Percentiles rank a stretch among this genome's conserved stretches.
These are phyloP conservation scores for Pseudozyma flocculosa DNA, from an alignment of 1,284 basidiomycete genomes.

Conservation along the genomic window DNA sequence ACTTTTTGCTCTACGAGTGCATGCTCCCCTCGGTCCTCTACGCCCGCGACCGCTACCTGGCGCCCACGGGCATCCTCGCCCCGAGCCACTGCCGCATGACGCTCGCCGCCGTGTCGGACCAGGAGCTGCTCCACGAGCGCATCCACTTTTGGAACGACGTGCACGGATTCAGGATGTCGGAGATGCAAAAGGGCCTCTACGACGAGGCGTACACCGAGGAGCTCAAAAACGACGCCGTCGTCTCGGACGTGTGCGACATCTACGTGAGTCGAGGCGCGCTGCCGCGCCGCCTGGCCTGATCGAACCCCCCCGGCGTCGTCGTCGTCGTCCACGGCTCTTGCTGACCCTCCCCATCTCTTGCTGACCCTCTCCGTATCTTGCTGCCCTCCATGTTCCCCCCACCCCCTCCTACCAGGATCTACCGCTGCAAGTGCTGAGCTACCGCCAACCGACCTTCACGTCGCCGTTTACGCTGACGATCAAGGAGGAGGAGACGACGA, in stretches of 20 bases:
- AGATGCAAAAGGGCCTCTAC: slow-evolving; percentile 47
- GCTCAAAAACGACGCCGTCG: slow-evolving; percentile 34
- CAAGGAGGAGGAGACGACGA: neutral
- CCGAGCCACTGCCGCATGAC: slow-evolving; percentile 87
- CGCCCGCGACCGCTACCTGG: slow-evolving; percentile 82
- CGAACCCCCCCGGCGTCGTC: too few relatives aligned
- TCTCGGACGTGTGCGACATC: slow-evolving; percentile 31
- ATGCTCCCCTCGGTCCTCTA: slow-evolving; percentile 93
- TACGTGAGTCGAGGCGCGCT: slow-evolving; percentile 12
- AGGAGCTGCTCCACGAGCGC: slow-evolving; percentile 74
- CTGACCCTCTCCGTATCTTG: too few relatives aligned
- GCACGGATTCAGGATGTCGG: slow-evolving; percentile 66
- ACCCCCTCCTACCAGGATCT: too few relatives aligned
- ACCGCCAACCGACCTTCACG: slow-evolving; percentile 56
- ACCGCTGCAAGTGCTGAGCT: slow-evolving; percentile 35
- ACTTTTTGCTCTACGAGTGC: slow-evolving; percentile 75
- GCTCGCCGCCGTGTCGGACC: slow-evolving; percentile 75
- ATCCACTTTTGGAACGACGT: slow-evolving; percentile 87
- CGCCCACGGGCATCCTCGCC: slow-evolving; percentile 74
- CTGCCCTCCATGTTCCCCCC: too few relatives aligned
- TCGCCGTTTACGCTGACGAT: slow-evolving; percentile 33
- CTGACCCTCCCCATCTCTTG: too few relatives aligned
- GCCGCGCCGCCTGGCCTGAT: too few relatives aligned
- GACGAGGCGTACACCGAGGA: slow-evolving; percentile 54
- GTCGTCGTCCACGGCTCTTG: too few relatives aligned